Conservation (phyloP, 2,329 filamentous ascomycete species). For the Calonectria hongkongensis region DNA sequence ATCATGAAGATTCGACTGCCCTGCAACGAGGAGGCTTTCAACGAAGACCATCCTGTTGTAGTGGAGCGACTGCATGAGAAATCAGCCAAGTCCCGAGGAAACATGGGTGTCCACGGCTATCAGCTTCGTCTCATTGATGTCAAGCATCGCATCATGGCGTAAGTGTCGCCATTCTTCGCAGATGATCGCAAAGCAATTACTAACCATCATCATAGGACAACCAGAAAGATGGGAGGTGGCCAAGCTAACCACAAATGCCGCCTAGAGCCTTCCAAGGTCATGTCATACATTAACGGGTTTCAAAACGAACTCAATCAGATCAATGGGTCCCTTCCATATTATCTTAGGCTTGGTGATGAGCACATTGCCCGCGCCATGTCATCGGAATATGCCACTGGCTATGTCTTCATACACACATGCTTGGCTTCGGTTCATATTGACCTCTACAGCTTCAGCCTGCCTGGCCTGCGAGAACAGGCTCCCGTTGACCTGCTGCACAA, state of each 20-base stretch:
- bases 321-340: conserved; percentile 59
- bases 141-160: conserved; percentile 62
- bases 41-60: conserved; percentile 56
- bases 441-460: conserved; percentile 63
- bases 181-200: background rate
- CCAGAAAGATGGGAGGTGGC: conserved; percentile 52
- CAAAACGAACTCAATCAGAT: conserved; percentile 62
- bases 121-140: conserved; percentile 61
- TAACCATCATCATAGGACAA: conserved; percentile 47
- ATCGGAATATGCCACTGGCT: conserved; percentile 58
- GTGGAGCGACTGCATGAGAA: conserved; percentile 58
- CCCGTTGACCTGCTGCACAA: conserved; percentile 58
- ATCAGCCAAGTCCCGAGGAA: conserved; percentile 48
- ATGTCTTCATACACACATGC: conserved; percentile 62
- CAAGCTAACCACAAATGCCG: conserved; percentile 44
- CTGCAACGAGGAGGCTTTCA: conserved; percentile 59
- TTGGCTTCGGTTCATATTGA: conserved; percentile 62
- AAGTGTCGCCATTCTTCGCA: conserved; percentile 40
- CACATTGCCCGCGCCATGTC: conserved; percentile 58
- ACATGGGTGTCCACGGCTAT: conserved; percentile 59
- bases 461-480: conserved; percentile 58
- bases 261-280: conserved; percentile 62
- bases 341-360: conserved; percentile 59
- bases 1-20: conserved; percentile 63
- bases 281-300: conserved; percentile 60